A percentile compares a stretch with the other conserved stretches of the same genome.
These are phyloP conservation scores for Argentina anserina DNA, from an alignment of 306 rosid species.

Conservation along the genomic window DNA sequence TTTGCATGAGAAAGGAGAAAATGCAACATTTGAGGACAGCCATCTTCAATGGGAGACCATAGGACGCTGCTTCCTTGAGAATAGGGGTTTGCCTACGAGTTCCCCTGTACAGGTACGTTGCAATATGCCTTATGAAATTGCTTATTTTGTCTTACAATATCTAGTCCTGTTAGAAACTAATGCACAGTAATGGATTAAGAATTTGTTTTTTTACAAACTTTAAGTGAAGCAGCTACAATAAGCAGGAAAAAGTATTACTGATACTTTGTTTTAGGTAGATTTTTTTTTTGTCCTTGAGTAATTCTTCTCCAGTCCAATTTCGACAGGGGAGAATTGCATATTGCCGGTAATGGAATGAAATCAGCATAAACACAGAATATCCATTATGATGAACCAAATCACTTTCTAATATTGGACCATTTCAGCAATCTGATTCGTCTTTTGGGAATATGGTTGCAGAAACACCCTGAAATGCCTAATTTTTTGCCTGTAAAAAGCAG, in stretches of 20 bases:
- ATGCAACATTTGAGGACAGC: not conserved
- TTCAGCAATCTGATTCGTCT: not conserved
- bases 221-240: not conserved
- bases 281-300: not conserved
- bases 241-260: not conserved
- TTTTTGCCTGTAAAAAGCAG: not conserved
- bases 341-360: not conserved
- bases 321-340: not conserved
- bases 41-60: slow-evolving; percentile 32
- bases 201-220: not conserved
- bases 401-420: not conserved
- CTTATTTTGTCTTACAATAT: not conserved
- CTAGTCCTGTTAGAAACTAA: not conserved
- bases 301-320: not conserved
- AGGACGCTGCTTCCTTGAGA: slow-evolving; percentile 28
- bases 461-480: not conserved
- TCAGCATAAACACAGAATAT: not conserved
- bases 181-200: not conserved
- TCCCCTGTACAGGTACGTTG: slow-evolving; percentile 38
- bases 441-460: not conserved
- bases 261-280: not conserved
- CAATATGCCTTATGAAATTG: not conserved
- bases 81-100: slow-evolving; percentile 30
- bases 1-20: slow-evolving; percentile 14
- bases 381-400: not conserved